phyloP scores from a whole-genome alignment of 176 grass and related monocot species.

The Sorghum bicolor region DNA sequence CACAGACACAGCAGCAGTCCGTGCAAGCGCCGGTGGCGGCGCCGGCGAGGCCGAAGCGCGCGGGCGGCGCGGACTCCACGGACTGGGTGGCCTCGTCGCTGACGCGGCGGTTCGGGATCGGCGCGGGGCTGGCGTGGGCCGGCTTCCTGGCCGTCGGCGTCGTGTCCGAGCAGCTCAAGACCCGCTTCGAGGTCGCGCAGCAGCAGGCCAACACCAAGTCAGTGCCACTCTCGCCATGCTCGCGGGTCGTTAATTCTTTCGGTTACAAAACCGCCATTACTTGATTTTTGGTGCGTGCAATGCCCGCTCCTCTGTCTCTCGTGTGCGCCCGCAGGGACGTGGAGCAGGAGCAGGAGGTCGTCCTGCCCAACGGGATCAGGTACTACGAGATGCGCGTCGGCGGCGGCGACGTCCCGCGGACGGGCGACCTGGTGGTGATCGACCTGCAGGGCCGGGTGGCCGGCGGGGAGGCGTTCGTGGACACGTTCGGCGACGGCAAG shows the following conservation, averaged over 20 bases:
- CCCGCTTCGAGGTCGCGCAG: constrained; percentile 86
- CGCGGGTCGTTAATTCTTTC: not conserved
- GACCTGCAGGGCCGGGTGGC: constrained; percentile 72
- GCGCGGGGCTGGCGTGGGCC: constrained; percentile 88
- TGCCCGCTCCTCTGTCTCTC: not conserved
- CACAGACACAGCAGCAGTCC: constrained; percentile 25
- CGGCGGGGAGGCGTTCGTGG: constrained; percentile 55
- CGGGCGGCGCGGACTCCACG: constrained; percentile 51
- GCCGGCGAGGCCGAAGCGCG: constrained; percentile 42
- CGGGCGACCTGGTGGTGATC: constrained; percentile 85
- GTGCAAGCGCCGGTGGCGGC: constrained; percentile 33
- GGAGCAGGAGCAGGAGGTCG: constrained; percentile 71
- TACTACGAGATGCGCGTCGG: constrained; percentile 87
- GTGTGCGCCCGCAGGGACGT: constrained; percentile 44
- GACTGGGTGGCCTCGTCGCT: constrained; percentile 87
- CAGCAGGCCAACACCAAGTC: constrained; percentile 94
- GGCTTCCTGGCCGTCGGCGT: constrained; percentile 84
- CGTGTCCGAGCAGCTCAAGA: constrained; percentile 98
- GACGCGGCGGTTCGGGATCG: constrained; percentile 88
- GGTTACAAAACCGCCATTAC: not conserved
- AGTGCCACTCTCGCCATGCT: not conserved
- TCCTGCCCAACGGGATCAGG: constrained; percentile 89
- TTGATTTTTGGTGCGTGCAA: not conserved
- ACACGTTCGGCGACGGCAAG: constrained; percentile 75
- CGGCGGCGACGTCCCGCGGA: constrained; percentile 57